Base-by-base conservation (phyloP, 2,329 filamentous ascomycete genomes). In the Talaromyces piceae region DNA sequence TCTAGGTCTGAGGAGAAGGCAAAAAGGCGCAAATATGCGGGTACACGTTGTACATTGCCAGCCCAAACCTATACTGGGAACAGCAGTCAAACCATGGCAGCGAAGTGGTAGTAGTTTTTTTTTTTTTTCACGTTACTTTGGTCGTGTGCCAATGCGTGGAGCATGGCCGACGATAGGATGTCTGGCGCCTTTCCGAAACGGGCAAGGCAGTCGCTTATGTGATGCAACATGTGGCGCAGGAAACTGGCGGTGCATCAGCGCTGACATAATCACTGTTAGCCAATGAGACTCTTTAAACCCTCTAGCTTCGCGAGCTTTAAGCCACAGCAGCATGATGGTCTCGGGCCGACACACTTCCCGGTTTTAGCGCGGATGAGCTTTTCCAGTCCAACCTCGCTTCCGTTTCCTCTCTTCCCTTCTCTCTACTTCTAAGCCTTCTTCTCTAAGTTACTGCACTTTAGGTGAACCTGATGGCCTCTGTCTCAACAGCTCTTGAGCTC, bases 401-500 rank as follows among this genome's bases (percentile, higher is more conserved):
- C 22, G 22, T 23, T 28, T 22, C 27, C 22, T 25, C 59, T 55
- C 58, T 57, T 54, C 55, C 52, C 45, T 59, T 61, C 55, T 55
- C n/a, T n/a, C 56, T 56, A 58, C 56, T 56, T 54, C 55, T 58
- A 48, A 48, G 49, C 37, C 16, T 16, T 37, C 47, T 33, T 41
- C 30, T 46, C 45, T 33, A 27, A 44, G 26, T 5, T 22, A 26
- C 43, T 31, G 22, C 23, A 53, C 45, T 20, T 23, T 56, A 41
- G 50, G 45, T 23, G 39, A n/a, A 41, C 50, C 55, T 43, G 59
- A 69, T 68, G 65, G 67, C 65, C 60, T 51, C 59, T 59, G 62
- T 64, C 61, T 62, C 60, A 59, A 61, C 61, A 56, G 63, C 58
- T 62, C 51, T 60, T 58, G 60, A 63, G 63, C 58, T 67, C 63